These are phyloP conservation scores for Talaromyces sp. DNA, from an alignment of 2,329 filamentous ascomycete species.

Conservation along the genomic window DNA sequence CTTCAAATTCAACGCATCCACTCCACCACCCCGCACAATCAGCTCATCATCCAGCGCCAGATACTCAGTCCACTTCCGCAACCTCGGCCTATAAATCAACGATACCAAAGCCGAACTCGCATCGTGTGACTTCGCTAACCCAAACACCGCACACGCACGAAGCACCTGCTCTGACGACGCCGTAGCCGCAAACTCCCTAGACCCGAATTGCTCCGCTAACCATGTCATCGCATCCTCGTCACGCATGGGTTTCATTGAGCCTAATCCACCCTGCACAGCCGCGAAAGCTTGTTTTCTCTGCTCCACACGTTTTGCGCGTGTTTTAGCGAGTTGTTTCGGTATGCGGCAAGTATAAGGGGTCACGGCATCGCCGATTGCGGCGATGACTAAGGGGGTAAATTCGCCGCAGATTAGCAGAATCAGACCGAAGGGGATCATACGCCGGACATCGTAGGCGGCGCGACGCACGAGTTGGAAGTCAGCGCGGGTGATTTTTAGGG, in stretches of 20 bases:
- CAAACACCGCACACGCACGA: constrained; percentile 35
- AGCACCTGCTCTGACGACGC: constrained; percentile 28
- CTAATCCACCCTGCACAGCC: constrained; percentile 22
- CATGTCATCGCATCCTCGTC: constrained; percentile 30
- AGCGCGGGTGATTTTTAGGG: constrained; percentile 53
- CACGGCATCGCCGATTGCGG: constrained; percentile 63
- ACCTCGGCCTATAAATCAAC: constrained; percentile 51
- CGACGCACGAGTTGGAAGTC: constrained; percentile 69
- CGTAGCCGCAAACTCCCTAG: constrained; percentile 21
- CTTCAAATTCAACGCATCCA: constrained; percentile 54
- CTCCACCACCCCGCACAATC: constrained; percentile 62
- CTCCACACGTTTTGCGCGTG: constrained; percentile 53
- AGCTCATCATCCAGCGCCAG: constrained; percentile 68
- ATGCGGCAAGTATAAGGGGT: constrained; percentile 82
- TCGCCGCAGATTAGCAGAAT: constrained; percentile 78
- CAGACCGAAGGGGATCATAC: constrained; percentile 73
- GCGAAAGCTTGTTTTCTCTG: constrained; percentile 29
- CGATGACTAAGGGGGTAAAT: constrained; percentile 75
- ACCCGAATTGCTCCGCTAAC: constrained; percentile 26
- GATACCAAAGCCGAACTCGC: constrained; percentile 41
- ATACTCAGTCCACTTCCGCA: constrained; percentile 58
- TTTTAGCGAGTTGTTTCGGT: constrained; percentile 65
- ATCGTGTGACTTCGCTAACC: constrained; percentile 33
- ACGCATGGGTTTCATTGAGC: constrained; percentile 21
- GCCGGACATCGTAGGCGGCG: constrained; percentile 67